A percentile compares a stretch with the other conserved stretches of the same genome.
These are phyloP conservation scores for Cladophialophora exuberans DNA, from an alignment of 2,329 filamentous ascomycete species.

Conservation along the genomic window DNA sequence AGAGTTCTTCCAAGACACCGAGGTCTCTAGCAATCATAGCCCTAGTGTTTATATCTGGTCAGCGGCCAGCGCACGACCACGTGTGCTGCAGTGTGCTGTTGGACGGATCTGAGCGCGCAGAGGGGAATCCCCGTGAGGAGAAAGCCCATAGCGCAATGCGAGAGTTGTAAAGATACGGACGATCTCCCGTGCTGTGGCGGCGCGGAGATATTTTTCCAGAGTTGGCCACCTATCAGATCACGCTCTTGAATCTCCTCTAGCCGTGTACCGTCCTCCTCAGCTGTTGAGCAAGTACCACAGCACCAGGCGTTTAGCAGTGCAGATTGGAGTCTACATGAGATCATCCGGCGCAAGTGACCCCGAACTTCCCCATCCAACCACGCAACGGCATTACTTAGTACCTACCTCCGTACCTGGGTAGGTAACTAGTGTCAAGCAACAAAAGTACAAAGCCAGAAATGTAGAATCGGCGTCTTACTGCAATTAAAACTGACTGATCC, in stretches of 20 bases:
- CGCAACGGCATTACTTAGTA: not conserved
- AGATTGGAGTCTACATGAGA: not conserved
- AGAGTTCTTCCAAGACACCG: not conserved
- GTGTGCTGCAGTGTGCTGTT: not conserved
- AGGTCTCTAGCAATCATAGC: slow-evolving; percentile 1
- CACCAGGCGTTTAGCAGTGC: not conserved
- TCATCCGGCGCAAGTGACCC: not conserved
- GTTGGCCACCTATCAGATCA: not conserved
- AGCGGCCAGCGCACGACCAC: not conserved
- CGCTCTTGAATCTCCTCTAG: not conserved
- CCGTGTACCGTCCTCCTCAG: too few species aligned
- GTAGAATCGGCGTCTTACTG: too few species aligned
- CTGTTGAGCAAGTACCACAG: too few species aligned
- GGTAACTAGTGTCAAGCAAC: too few species aligned
- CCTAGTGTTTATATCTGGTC: slow-evolving; percentile 4
- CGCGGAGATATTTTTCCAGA: not conserved
- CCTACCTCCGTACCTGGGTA: too few species aligned
- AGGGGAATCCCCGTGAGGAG: not conserved
- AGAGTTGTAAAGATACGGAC: not conserved
- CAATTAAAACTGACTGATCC: too few species aligned
- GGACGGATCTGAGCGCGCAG: slow-evolving; percentile 4
- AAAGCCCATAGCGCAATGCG: not conserved
- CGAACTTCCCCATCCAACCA: not conserved
- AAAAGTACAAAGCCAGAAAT: too few species aligned
- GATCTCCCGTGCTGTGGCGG: not conserved